Evolutionary conservation across 148 eudicot species (phyloP), one percentile per base, ranked within the genome.

Genomic region (Silene conica): DNA sequence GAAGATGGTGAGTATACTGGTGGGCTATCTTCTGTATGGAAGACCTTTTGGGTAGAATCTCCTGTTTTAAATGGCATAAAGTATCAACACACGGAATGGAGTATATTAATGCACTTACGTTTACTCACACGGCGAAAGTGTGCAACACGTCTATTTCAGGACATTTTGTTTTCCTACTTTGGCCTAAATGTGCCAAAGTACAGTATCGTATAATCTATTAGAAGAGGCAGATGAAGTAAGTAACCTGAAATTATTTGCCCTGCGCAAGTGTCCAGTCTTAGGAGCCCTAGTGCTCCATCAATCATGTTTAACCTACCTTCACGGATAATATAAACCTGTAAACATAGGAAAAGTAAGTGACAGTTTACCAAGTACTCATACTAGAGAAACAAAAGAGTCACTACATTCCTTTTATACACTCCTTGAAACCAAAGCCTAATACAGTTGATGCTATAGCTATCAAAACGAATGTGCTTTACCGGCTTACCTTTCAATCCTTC

Each of bases 301-400:
- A 74, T 64, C 3, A 80, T 87, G 56, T 73, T 87, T 31, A 48
- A 63, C 70, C 66, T 72, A 62, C 85, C 74, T 69, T 70, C 85
- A 52, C 90, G 80, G 19, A 88, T 69, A 8, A 92, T 84, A 77
- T 86, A 82, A 25, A 92, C 86, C 97, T 92, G 75, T 46, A n/a
- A 79, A 52, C 41, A 18, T 16, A 48, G 21, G 31, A 3, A 31
- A 31, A 58, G 55, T 50, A 41, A 41, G 10, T 55, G 8, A 48
- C 23, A 28, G 6, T 8, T 18, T 23, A 10, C 2, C 2, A 3
- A 11, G 38, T 13, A 34, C 5, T 2, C 43, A 6, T 38, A 38
- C 8, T 38, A 38, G 43, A 38, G 43, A 38, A 34, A 38, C 43
- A 38, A 38, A 38, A 38, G 43, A 38, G n/a, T n/a, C n/a, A 7